phyloP scores from a whole-genome alignment of 169 alveolate genomes.

The Cystoisospora suis region DNA sequence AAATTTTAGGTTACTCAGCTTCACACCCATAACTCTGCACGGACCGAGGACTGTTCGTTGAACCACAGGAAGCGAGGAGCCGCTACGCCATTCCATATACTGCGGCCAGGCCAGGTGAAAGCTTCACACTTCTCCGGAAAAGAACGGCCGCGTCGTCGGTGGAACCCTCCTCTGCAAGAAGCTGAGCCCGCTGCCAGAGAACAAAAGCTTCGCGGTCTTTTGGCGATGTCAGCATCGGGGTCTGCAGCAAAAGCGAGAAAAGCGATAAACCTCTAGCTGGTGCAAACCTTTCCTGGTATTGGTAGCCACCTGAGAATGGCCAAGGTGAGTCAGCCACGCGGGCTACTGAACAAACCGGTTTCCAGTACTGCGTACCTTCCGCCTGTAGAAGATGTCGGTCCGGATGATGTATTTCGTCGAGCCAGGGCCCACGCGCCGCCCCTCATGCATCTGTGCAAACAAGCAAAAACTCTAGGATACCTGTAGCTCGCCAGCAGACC shows the following conservation, averaged over 20 bases:
- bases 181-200: slow-evolving; percentile 66
- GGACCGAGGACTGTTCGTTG: no score
- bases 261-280: background rate
- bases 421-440: slow-evolving; percentile 68
- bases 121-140: slow-evolving; percentile 51
- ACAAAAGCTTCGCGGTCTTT: slow-evolving; percentile 59
- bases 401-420: slow-evolving; percentile 72
- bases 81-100: slow-evolving; percentile 50
- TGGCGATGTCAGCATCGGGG: slow-evolving; percentile 51
- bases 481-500: no score
- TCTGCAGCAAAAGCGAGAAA: background rate
- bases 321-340: background rate
- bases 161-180: slow-evolving; percentile 67
- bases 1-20: no score
- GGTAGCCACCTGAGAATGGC: background rate
- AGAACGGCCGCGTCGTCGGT: slow-evolving; percentile 57
- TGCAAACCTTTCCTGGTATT: background rate
- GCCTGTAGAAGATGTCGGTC: slow-evolving; percentile 70
- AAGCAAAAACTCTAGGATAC: no score
- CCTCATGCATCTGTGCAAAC: slow-evolving; percentile 72
- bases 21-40: no score
- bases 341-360: background rate
- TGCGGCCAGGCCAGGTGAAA: slow-evolving; percentile 55
- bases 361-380: slow-evolving; percentile 47
- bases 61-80: no score